phyloP scores from a whole-genome alignment of 1,284 basidiomycete species.

The Trichosporon inkin region DNA sequence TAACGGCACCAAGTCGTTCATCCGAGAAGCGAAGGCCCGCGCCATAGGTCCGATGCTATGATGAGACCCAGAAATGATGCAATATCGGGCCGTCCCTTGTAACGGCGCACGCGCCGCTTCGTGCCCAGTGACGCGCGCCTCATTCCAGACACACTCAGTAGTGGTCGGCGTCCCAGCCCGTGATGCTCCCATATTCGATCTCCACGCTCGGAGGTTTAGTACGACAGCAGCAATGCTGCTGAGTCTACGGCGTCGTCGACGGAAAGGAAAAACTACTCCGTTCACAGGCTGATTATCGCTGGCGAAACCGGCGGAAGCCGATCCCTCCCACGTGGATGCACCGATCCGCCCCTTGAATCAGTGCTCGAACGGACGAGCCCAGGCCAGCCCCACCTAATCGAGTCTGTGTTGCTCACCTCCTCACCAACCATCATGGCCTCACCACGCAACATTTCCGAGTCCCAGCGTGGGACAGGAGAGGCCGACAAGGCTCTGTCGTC shows the following conservation, averaged over 20 bases:
- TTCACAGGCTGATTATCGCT: background rate
- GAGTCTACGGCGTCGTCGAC: background rate
- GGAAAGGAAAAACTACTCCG: background rate
- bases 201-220: too few relatives aligned
- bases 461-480: background rate
- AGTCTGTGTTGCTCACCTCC: background rate
- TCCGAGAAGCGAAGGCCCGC: too few relatives aligned
- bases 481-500: slow-evolving; percentile 1
- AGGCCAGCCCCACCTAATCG: background rate
- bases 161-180: too few relatives aligned
- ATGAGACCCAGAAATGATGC: background rate
- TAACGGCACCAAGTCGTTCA: too few relatives aligned
- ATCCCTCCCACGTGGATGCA: background rate
- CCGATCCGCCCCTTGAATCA: background rate
- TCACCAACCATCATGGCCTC: slow-evolving; percentile 11
- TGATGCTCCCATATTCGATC: too few relatives aligned
- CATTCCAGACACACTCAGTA: too few relatives aligned
- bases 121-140: background rate
- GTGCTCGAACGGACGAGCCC: background rate
- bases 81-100: background rate
- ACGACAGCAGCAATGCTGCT: too few relatives aligned
- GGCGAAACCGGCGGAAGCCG: slow-evolving; percentile 6
- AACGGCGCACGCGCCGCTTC: background rate
- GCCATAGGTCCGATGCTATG: too few relatives aligned
- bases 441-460: background rate